Base-by-base conservation (phyloP, 495 filamentous ascomycete species). In the Penicillium cinerascens region DNA sequence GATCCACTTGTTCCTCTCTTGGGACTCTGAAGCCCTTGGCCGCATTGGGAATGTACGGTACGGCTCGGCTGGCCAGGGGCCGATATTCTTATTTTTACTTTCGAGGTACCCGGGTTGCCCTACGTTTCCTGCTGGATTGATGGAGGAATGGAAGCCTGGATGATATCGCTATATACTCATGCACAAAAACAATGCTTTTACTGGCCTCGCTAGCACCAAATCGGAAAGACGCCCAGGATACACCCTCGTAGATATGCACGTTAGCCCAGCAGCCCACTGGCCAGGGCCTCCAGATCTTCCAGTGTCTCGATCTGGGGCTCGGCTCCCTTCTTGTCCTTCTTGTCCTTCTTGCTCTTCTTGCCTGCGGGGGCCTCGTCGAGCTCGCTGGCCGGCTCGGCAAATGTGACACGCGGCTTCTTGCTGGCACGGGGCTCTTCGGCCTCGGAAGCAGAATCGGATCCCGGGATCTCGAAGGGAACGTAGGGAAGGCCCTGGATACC, bases 261-360 rank as follows among this genome's bases (percentile, higher is more conserved):
- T 66, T 50, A 73, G 46, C 80, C 86, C 61, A 97, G 75, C 63
- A 97, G 72, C 2, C 89, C 91, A 56, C 86, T 82, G 56, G 92
- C 92, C 79, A 95, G 62, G 47, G 86, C 84, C 71, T 97, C 92
- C 66, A 96, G 73, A 78, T 96, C 90, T 61, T 92, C 88, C 72
- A 96, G 68, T 21, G 87, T 95, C 68, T 92, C 84, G 48, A 89
- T 89, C 69, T 87, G 83, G 21, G 63, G 49, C 37, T 82, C 72
- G 21, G 74, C 75, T 53, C 79, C 48, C 15, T 36, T 11, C 15
- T 36, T 11, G 10, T 36, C 74, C 44, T 50, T 46, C 44, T 51
- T 55, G 40, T 44, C 46, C 47, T 49, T 70, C 66, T 65, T 80
- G 60, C 66, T 64, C 67, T 77, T 80, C 62, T 67, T 71, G 45